Percentiles rank a stretch among this genome's conserved stretches.
Conservation (phyloP, 805 yeast species). For the Lachancea thermotolerans region DNA sequence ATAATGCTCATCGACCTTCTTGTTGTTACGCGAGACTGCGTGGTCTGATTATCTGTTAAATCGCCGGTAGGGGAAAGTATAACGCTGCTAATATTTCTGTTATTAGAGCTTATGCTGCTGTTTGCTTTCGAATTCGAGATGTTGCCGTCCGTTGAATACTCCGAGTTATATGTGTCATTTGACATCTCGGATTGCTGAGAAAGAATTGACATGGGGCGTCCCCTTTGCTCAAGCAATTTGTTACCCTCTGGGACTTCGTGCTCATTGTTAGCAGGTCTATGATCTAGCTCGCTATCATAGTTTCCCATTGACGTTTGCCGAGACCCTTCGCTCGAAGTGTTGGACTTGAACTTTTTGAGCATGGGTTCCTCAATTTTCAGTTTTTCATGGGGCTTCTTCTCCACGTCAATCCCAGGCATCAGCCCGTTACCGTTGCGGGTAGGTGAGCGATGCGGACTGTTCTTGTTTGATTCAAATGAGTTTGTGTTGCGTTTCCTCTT, state of each 20-base stretch:
- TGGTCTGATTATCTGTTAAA: background rate
- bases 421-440: background rate
- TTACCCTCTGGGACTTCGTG: slow-evolving; percentile 5
- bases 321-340: slow-evolving; percentile 23
- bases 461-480: slow-evolving; percentile 7
- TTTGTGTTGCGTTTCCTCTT: slow-evolving; percentile 9
- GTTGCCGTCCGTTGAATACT: slow-evolving; percentile 39
- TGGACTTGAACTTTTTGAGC: slow-evolving; percentile 23
- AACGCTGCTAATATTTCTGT: slow-evolving; percentile 5
- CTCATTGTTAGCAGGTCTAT: background rate
- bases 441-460: slow-evolving; percentile 5
- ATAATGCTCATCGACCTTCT: slow-evolving; percentile 33
- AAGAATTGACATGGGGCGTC: slow-evolving; percentile 45
- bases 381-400: background rate
- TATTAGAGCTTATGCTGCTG: slow-evolving; percentile 21
- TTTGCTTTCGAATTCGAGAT: slow-evolving; percentile 16
- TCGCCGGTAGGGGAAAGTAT: slow-evolving; percentile 2
- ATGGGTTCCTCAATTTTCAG: slow-evolving; percentile 9
- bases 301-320: slow-evolving; percentile 27
- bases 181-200: slow-evolving; percentile 47
- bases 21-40: slow-evolving; percentile 8
- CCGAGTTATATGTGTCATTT: slow-evolving; percentile 42
- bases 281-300: slow-evolving; percentile 21
- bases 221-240: slow-evolving; percentile 11
- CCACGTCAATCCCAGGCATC: background rate